Evolutionary conservation across 2,329 filamentous ascomycete genomes (phyloP).

Genomic region (Talaromyces sp.): DNA sequence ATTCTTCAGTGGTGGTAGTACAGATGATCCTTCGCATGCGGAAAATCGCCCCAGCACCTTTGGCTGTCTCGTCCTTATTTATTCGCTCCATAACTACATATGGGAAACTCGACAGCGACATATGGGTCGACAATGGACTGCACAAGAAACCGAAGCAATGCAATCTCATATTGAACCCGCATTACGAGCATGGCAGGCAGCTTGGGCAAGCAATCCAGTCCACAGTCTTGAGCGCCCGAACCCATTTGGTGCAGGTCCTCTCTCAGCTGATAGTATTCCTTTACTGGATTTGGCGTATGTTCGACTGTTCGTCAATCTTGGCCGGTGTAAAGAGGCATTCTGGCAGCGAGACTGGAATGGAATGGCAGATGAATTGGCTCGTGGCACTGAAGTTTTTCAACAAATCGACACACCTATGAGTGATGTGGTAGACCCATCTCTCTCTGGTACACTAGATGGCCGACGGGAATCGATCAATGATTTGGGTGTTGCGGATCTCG

Average conservation of each 20-base stretch:
- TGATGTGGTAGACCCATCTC: conserved; percentile 34
- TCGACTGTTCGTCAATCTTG: conserved; percentile 89
- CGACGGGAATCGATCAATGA: conserved; percentile 41
- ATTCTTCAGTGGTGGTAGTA: conserved; percentile 51
- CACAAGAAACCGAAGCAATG: conserved; percentile 93
- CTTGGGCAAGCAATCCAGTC: conserved; percentile 83
- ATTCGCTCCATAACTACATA: conserved; percentile 95
- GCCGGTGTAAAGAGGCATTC: conserved; percentile 86
- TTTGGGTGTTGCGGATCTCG: conserved; percentile 39
- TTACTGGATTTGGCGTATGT: conserved; percentile 91
- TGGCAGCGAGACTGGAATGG: conserved; percentile 93
- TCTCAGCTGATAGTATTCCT: conserved; percentile 89
- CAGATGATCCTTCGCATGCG: conserved; percentile 58
- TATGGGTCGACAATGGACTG: conserved; percentile 84
- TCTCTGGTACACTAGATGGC: conserved; percentile 24
- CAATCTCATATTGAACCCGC: conserved; percentile 93
- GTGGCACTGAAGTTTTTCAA: conserved; percentile 73
- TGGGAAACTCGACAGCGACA: conserved; percentile 95
- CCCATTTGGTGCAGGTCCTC: conserved; percentile 75
- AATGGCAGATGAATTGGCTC: conserved; percentile 83
- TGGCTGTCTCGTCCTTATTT: conserved; percentile 87
- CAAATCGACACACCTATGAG: conserved; percentile 59
- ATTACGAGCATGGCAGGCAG: conserved; percentile 88
- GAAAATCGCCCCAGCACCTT: conserved; percentile 84
- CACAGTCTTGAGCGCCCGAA: conserved; percentile 85